Evolutionary conservation across 1,284 basidiomycete genomes (phyloP).

Genomic region (Puccinia brachypodii): DNA sequence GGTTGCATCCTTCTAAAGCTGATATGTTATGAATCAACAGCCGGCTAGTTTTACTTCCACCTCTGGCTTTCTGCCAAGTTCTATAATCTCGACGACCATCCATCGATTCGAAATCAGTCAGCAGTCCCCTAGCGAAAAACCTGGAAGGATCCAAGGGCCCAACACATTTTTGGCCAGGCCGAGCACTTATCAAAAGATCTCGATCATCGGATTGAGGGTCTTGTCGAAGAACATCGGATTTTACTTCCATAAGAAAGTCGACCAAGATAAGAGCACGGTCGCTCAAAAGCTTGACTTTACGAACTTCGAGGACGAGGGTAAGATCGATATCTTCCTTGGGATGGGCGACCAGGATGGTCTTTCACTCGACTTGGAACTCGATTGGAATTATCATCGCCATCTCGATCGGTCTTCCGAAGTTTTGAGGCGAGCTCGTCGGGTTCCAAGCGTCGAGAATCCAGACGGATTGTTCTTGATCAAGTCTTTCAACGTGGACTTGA

Average conservation of each 20-base stretch:
- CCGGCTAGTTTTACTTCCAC: conserved; percentile 38
- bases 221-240: conserved; percentile 37
- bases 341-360: conserved; percentile 40
- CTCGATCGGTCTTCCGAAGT: background rate
- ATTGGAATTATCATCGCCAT: conserved; percentile 18
- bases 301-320: conserved; percentile 36
- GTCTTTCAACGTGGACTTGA: conserved; percentile 23
- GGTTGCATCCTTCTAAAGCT: too few species aligned
- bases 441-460: background rate
- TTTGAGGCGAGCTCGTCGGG: background rate
- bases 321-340: conserved; percentile 33
- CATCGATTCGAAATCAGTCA: conserved; percentile 11
- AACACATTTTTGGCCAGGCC: background rate
- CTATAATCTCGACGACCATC: conserved; percentile 6
- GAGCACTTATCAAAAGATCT: conserved; percentile 9
- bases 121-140: background rate
- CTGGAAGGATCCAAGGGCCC: background rate
- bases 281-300: conserved; percentile 7
- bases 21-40: background rate
- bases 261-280: conserved; percentile 17
- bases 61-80: conserved; percentile 29
- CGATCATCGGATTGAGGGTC: conserved; percentile 27
- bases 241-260: conserved; percentile 36
- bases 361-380: conserved; percentile 14
- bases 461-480: conserved; percentile 21